Evolutionary conservation across 1,139 yeast species (phyloP).

Genomic region (Diutina pseudorugosa): DNA sequence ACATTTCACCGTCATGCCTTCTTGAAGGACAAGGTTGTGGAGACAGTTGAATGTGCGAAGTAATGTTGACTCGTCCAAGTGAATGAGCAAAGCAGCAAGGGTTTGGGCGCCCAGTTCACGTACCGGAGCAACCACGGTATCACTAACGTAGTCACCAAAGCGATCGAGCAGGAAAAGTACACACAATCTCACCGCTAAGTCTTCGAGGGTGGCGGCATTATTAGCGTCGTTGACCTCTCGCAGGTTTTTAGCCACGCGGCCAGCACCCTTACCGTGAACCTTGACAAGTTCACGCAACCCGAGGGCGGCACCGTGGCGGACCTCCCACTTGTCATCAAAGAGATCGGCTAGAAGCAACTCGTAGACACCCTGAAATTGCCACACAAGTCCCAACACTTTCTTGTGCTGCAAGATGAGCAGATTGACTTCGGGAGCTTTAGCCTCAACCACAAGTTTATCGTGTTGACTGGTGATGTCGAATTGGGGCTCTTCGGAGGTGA

Average conservation of each 20-base stretch:
- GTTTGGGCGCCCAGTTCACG: conserved; percentile 96
- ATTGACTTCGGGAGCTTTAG: conserved; percentile 53
- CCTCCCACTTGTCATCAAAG: conserved; percentile 85
- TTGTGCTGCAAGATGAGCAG: conserved; percentile 68
- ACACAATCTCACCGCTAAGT: conserved; percentile 73
- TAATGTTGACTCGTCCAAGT: conserved; percentile 44
- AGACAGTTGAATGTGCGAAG: conserved; percentile 54
- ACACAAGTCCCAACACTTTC: conserved; percentile 64
- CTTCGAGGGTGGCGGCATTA: conserved; percentile 70
- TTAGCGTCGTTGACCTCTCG: conserved; percentile 48
- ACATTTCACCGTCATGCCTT: conserved; percentile 20
- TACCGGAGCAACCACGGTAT: conserved; percentile 97
- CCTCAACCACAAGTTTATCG: conserved; percentile 74
- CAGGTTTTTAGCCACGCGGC: conserved; percentile 59
- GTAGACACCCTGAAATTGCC: conserved; percentile 98
- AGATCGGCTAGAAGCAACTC: conserved; percentile 71
- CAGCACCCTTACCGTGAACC: conserved; percentile 80
- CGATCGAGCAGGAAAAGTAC: conserved; percentile 87
- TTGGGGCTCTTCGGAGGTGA: conserved; percentile 11
- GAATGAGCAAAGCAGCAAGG: conserved; percentile 73
- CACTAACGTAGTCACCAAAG: conserved; percentile 95
- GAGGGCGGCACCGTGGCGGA: conserved; percentile 90
- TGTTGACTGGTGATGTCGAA: conserved; percentile 66
- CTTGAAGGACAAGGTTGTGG: conserved; percentile 62
- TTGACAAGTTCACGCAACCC: conserved; percentile 83